Conservation (phyloP, 2,329 filamentous ascomycete genomes). For the Pseudocercospora cruenta region DNA sequence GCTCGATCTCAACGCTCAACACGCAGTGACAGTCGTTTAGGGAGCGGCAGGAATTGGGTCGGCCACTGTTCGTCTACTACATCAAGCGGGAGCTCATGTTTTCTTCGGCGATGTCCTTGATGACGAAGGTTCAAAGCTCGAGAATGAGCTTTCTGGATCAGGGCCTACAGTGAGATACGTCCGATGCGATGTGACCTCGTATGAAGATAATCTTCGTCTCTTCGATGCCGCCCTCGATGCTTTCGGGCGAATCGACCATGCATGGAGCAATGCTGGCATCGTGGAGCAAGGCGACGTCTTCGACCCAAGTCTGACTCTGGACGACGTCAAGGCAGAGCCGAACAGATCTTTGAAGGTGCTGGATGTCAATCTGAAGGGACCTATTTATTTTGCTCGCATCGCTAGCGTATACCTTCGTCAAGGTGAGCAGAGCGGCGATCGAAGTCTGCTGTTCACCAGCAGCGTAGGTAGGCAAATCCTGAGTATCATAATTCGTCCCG, state of each 20-base stretch:
- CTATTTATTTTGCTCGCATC: constrained; percentile 53
- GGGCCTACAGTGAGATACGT: constrained; percentile 41
- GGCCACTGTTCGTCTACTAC: constrained; percentile 45
- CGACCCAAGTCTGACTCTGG: constrained; percentile 47
- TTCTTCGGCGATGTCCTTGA: constrained; percentile 51
- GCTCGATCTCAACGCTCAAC: neutral
- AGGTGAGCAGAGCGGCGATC: constrained; percentile 41
- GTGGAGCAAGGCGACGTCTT: constrained; percentile 51
- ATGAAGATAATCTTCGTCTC: constrained; percentile 50
- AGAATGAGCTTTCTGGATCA: constrained; percentile 28
- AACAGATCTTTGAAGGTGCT: constrained; percentile 29
- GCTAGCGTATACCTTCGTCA: constrained; percentile 56
- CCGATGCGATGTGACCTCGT: constrained; percentile 51
- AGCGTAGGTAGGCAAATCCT: constrained; percentile 38
- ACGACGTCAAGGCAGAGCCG: constrained; percentile 44
- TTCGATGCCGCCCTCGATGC: constrained; percentile 51
- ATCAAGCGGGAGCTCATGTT: constrained; percentile 47
- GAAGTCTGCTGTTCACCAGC: constrained; percentile 50
- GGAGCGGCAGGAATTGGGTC: constrained; percentile 53
- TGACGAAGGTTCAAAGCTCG: constrained; percentile 39
- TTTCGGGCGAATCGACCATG: constrained; percentile 54
- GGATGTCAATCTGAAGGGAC: constrained; percentile 43
- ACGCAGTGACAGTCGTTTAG: constrained; percentile 31
- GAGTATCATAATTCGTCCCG: neutral
- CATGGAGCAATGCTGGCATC: constrained; percentile 53